Percentiles rank a stretch among this genome's conserved stretches.
phyloP scores from a whole-genome alignment of 257 asterid species.

The Nicotiana attenuata region DNA sequence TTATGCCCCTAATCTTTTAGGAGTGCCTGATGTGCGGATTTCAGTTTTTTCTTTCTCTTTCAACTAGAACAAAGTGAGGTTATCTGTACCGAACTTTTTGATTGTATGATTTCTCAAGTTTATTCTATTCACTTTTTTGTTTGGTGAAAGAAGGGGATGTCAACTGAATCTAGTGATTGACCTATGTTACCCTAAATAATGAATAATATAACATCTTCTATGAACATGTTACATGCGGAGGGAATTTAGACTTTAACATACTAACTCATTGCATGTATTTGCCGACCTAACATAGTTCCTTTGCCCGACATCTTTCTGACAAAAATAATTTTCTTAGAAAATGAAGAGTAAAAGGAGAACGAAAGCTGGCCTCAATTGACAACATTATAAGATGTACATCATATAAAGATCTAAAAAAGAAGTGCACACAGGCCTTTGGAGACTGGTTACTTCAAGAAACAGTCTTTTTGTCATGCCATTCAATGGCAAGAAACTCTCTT shows the following conservation, averaged over 20 bases:
- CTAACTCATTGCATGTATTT: background rate
- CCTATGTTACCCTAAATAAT: background rate
- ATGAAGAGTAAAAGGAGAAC: background rate
- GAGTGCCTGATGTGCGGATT: background rate
- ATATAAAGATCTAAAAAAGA: background rate
- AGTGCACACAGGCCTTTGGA: background rate
- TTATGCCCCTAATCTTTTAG: background rate
- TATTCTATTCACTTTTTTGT: background rate
- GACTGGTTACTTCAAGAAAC: background rate
- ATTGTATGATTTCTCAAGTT: background rate
- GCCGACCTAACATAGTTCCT: background rate
- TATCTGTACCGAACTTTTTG: background rate
- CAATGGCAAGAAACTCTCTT: background rate
- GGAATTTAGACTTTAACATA: background rate
- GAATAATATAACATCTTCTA: background rate
- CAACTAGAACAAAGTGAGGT: background rate
- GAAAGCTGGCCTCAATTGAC: background rate
- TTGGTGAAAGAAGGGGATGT: conserved; percentile 1
- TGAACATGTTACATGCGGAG: background rate
- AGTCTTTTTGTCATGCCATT: background rate
- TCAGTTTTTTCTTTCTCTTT: background rate
- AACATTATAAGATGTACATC: background rate
- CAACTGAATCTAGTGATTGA: background rate
- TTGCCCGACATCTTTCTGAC: background rate
- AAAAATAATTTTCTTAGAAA: background rate